Evolutionary conservation across 345 rosid genomes (phyloP), one percentile per base, ranked within the genome.

Genomic region (Lagerstroemia speciosa): DNA sequence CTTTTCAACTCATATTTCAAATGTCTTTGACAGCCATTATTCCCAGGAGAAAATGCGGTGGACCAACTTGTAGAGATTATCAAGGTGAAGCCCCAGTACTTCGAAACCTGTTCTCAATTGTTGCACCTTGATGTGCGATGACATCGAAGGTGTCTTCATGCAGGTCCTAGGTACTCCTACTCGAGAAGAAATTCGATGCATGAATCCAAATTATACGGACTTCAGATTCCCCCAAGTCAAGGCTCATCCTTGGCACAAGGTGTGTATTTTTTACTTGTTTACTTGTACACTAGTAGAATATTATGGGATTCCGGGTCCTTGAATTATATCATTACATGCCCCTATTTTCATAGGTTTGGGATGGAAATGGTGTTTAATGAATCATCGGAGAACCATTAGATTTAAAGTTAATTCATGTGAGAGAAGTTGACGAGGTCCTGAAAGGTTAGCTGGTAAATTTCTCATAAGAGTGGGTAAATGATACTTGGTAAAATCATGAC

Each of bases 221-320:
- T 90, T 84, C 68, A 85, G 85, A 67, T 90, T 87, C 69, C 93
- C 91, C 7, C 93, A 87, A 68, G 83, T 86, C 62, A 86, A 87
- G 82, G 91, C 91, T 41, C 91, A 86, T 76, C 96, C 96, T 12
- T 90, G 96, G 96, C 91, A 90, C 72, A 90, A 90, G 90, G 93
- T 87, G 27, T 45, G 74, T 61, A 45, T 41, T 64, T 62, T 61
- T 69, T 12, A 50, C 8, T 9, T 9, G 2, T 8, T 40, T 55
- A 27, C 66, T 34, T 17, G 41, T 11, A 14, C 2, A 50, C 43
- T 50, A 29, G 34, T 64, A 55, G 61, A 4, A 26, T 26, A 24
- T n/a, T 10, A 24, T 33, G 26, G 33, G 43, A 5, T 63, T 63
- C 41, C 1, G 27, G 19, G n/a, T 36, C 41, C 36, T 30, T 61